Conservation (phyloP, 1,139 yeast genomes). For the Magnusiomyces magnusii region DNA sequence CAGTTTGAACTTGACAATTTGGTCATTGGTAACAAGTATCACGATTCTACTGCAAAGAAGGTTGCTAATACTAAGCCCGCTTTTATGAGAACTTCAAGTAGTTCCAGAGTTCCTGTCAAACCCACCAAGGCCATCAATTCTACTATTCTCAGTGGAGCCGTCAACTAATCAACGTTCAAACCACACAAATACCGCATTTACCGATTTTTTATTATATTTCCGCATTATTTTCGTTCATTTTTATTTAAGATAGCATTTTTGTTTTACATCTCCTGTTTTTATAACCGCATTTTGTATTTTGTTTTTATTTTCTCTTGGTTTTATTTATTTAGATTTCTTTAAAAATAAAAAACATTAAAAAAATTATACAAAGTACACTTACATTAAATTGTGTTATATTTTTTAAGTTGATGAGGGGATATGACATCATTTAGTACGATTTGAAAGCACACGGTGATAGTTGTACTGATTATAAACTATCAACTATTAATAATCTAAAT, state of each 20-base stretch:
- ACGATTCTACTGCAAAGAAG: constrained; percentile 24
- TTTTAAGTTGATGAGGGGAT: too few species aligned
- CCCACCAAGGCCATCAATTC: background rate
- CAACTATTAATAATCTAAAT: too few species aligned
- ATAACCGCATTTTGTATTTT: background rate
- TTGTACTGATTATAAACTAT: too few species aligned
- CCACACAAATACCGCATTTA: background rate
- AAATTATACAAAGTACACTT: too few species aligned
- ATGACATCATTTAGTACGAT: too few species aligned
- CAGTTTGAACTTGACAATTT: constrained; percentile 32
- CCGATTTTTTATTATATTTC: too few species aligned
- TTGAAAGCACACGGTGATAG: too few species aligned
- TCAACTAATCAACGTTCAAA: background rate
- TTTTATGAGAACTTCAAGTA: constrained; percentile 14
- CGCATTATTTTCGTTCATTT: too few species aligned
- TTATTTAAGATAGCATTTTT: background rate
- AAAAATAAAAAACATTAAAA: too few species aligned
- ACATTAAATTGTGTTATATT: too few species aligned
- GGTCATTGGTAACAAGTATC: constrained; percentile 30
- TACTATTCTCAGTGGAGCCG: constrained; percentile 3
- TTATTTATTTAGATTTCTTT: too few species aligned
- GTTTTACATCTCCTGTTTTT: too few species aligned
- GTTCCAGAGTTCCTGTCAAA: constrained; percentile 1
- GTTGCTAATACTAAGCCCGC: constrained; percentile 15
- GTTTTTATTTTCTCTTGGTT: background rate